Base-by-base conservation (phyloP, 2,329 filamentous ascomycete genomes). In the Cordyceps tenuipes region DNA sequence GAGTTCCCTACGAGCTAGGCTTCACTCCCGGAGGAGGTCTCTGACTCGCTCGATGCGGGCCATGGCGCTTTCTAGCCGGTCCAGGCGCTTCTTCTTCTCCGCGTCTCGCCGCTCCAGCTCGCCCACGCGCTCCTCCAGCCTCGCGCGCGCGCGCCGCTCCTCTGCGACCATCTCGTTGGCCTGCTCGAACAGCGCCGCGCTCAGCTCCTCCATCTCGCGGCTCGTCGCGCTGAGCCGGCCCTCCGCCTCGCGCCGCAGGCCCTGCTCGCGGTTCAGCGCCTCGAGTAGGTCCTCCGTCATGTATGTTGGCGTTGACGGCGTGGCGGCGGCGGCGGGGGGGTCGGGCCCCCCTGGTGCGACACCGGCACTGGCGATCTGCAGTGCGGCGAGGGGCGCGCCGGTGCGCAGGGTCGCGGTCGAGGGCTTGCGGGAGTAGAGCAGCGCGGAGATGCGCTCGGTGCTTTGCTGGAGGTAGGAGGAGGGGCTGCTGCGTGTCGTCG, bases 111-210 rank as follows among this genome's bases (percentile, higher is more conserved):
- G 75, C 74, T 92, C 89, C 23, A 94, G 73, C 67, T 85, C 77
- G 61, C 77, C 81, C 8, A 94, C 81, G 44, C 88, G 76, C 70
- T 88, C 84, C 74, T 91, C 88, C 26, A 94, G 78, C 68, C 80
- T 82, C 6, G 87, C 88, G 61, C 88, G 77, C 39, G 87, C 87
- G 60, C 84, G 81, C 48, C 90, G 77, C 77, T 94, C 90, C 19
- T 81, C 78, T 2, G 90, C 89, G 21, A 94, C 90, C 90, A 94
- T 94, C 74, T 91, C 85, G 71, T 94, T 94, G 56, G 90, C 90
- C 75, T 92, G 86, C 74, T 89, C 85, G 71, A 94, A 94, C 58
- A 94, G 75, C 55, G 81, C 82, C 21, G 83, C 87, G 68, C 83
- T 89, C 64, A 94, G 76, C 73, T 94, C 90, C 73, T 93, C 90